Conservation (phyloP, 306 rosid species). For the Bauhinia variegata region DNA sequence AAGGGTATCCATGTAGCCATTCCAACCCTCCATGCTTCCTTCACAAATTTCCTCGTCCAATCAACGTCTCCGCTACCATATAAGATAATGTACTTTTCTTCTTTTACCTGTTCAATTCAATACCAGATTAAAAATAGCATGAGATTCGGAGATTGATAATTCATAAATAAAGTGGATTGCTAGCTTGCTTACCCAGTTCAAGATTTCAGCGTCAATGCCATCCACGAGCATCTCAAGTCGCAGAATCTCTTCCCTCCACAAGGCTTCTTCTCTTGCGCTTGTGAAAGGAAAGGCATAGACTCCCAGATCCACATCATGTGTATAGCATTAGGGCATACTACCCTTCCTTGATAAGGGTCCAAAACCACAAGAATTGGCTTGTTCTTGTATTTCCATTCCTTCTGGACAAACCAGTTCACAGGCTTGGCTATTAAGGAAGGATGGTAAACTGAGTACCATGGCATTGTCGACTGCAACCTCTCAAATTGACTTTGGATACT, state of each 20-base stretch:
- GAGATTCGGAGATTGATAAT: too few relatives aligned
- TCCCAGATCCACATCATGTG: constrained; percentile 87
- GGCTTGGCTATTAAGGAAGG: constrained; percentile 59
- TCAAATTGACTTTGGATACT: constrained; percentile 45
- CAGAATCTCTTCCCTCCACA: constrained; percentile 71
- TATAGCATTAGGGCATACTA: constrained; percentile 65
- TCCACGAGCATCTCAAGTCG: constrained; percentile 58
- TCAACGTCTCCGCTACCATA: constrained; percentile 60
- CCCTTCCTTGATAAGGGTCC: constrained; percentile 68
- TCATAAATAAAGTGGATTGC: too few relatives aligned
- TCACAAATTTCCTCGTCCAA: constrained; percentile 59
- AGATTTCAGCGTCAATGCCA: constrained; percentile 55
- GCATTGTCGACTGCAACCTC: constrained; percentile 38
- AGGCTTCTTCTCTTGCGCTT: constrained; percentile 56
- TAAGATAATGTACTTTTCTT: constrained; percentile 52
- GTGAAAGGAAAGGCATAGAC: constrained; percentile 71
- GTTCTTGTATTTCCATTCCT: constrained; percentile 64
- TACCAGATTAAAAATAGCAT: neutral
- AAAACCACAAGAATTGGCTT: constrained; percentile 65
- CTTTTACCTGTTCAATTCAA: constrained; percentile 47
- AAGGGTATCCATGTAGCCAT: constrained; percentile 42
- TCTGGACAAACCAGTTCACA: constrained; percentile 47
- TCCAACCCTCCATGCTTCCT: constrained; percentile 48
- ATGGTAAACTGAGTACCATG: constrained; percentile 61
- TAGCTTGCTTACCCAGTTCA: constrained; percentile 55